phyloP scores from a whole-genome alignment of 139 green algal genomes.

The Chlamydomonas incerta region DNA sequence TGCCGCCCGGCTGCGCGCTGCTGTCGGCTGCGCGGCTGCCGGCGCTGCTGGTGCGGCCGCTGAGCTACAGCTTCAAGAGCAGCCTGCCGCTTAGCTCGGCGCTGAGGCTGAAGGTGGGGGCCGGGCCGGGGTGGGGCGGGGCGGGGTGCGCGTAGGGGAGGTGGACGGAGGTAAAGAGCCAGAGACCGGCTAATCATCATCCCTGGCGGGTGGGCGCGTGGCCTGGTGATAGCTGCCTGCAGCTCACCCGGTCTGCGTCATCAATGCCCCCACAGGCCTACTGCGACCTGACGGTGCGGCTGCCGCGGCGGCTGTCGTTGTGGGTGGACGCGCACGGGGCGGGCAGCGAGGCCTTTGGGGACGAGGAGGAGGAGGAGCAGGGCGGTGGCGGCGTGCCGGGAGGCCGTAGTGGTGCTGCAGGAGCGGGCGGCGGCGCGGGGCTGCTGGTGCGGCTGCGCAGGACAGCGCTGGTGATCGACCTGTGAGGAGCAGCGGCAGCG shows the following conservation, averaged over 20 bases:
- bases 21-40: neutral
- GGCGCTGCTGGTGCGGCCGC: neutral
- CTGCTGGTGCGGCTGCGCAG: neutral
- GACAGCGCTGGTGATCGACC: conserved; percentile 7
- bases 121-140: too few relatives aligned
- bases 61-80: conserved; percentile 9
- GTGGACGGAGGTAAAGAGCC: too few relatives aligned
- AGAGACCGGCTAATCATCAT: too few relatives aligned
- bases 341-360: neutral
- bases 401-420: neutral
- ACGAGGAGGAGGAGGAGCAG: neutral
- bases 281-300: neutral
- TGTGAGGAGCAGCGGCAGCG: neutral
- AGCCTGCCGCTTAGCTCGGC: neutral
- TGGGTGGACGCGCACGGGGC: neutral
- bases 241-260: too few relatives aligned
- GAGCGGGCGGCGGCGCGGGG: neutral
- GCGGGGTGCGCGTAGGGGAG: too few relatives aligned
- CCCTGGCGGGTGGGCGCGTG: too few relatives aligned
- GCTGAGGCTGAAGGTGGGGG: conserved; percentile 4
- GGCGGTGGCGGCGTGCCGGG: neutral
- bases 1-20: neutral
- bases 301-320: neutral
- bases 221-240: too few relatives aligned
- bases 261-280: neutral